Evolutionary conservation across 2,329 filamentous ascomycete species (phyloP).

Genomic region (Geosmithia putterillii): DNA sequence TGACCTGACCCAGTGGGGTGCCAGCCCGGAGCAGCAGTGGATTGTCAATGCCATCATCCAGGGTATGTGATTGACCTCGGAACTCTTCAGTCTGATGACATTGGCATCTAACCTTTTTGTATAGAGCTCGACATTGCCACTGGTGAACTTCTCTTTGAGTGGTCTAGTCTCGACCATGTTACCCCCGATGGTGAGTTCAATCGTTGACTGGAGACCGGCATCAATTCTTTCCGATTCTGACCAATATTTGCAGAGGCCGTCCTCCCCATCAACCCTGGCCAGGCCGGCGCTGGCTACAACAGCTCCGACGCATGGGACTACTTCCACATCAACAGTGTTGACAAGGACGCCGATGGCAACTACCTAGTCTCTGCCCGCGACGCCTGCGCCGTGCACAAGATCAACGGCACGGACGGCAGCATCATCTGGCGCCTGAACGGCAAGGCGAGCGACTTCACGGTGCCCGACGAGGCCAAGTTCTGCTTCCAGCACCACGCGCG

Average conservation of each 20-base stretch:
- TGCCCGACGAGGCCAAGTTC: conserved; percentile 23
- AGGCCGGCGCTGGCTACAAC: conserved; percentile 18
- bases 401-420: conserved; percentile 32
- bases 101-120: conserved; percentile 3
- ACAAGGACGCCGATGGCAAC: conserved; percentile 32
- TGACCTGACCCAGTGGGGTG: conserved; percentile 32
- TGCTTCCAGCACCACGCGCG: conserved; percentile 42
- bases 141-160: conserved; percentile 36
- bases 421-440: conserved; percentile 43
- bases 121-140: conserved; percentile 36
- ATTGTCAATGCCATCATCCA: conserved; percentile 42
- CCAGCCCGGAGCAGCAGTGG: conserved; percentile 35
- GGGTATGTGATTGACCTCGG: conserved; percentile 26
- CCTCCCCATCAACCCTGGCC: conserved; percentile 31
- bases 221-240: not conserved
- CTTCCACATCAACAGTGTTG: conserved; percentile 46
- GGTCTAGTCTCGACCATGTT: conserved; percentile 16
- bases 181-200: conserved; percentile 11
- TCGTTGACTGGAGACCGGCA: too few species aligned
- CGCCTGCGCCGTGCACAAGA: conserved; percentile 30
- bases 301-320: conserved; percentile 34
- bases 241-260: conserved; percentile 23
- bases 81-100: not conserved
- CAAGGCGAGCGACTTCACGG: conserved; percentile 24
- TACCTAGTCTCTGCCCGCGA: conserved; percentile 43